Evolutionary conservation across 2,329 filamentous ascomycete genomes (phyloP).

Genomic region (Cryphonectria japonica): DNA sequence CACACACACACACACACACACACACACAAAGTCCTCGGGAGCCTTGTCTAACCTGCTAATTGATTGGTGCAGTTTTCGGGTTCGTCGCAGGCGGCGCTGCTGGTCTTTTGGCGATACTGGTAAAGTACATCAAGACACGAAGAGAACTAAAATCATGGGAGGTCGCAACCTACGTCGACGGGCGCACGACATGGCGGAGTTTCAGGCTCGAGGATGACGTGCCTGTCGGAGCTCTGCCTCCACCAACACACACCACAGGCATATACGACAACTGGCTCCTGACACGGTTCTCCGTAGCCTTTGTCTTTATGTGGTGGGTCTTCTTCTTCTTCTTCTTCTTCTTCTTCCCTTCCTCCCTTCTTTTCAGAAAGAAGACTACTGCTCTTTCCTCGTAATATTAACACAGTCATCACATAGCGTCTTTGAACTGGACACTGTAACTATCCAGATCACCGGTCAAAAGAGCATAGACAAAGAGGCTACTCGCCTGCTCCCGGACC

Average conservation of each 20-base stretch:
- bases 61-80: constrained; percentile 4
- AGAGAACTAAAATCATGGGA: constrained; percentile 23
- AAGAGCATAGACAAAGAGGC: constrained; percentile 42
- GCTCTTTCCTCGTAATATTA: neutral
- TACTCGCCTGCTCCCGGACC: constrained; percentile 14
- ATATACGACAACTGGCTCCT: constrained; percentile 28
- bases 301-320: constrained; percentile 23
- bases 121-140: constrained; percentile 25
- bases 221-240: neutral
- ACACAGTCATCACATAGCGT: constrained; percentile 8
- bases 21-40: neutral
- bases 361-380: neutral
- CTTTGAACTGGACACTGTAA: constrained; percentile 21
- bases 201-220: constrained; percentile 20
- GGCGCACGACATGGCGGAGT: constrained; percentile 19
- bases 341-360: too few relatives aligned
- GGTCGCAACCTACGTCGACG: constrained; percentile 11
- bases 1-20: too few relatives aligned
- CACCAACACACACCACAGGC: neutral
- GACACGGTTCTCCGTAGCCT: constrained; percentile 24
- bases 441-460: constrained; percentile 12
- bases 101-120: constrained; percentile 21
- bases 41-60: neutral
- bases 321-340: too few relatives aligned
- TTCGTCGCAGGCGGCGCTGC: constrained; percentile 14